Conservation (phyloP, 1,139 yeast species). For the Arxiozyma bovina region DNA sequence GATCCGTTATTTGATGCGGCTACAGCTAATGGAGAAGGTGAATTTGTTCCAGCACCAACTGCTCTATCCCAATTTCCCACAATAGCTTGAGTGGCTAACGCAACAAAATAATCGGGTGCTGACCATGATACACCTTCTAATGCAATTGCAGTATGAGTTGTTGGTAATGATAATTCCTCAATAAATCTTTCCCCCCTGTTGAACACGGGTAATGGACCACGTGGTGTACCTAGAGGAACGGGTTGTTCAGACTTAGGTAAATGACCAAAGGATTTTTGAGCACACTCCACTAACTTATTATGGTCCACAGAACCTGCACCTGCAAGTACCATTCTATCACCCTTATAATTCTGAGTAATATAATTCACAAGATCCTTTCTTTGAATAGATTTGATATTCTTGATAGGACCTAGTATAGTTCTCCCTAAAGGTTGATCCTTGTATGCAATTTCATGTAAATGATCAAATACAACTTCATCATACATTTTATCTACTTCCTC, state of each 20-base stretch:
- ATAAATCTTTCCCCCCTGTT: slow-evolving; percentile 80
- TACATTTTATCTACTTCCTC: slow-evolving; percentile 98
- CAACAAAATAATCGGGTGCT: slow-evolving; percentile 90
- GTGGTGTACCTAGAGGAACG: slow-evolving; percentile 63
- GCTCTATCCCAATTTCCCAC: slow-evolving; percentile 98
- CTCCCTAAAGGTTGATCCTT: slow-evolving; percentile 90
- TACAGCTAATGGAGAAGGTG: slow-evolving; percentile 71
- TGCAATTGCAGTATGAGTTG: slow-evolving; percentile 86
- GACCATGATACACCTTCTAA: slow-evolving; percentile 99
- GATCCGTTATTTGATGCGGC: slow-evolving; percentile 51
- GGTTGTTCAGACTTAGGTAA: slow-evolving; percentile 50
- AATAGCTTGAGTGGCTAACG: slow-evolving; percentile 91
- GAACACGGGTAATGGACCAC: slow-evolving; percentile 72
- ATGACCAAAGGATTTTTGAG: slow-evolving; percentile 67
- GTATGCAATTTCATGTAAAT: slow-evolving; percentile 86
- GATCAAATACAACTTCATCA: slow-evolving; percentile 96
- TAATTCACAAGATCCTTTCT: slow-evolving; percentile 69
- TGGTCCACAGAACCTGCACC: slow-evolving; percentile 95
- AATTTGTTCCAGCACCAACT: slow-evolving; percentile 61
- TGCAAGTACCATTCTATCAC: slow-evolving; percentile 94
- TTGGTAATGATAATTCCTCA: slow-evolving; percentile 75
- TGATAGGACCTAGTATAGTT: slow-evolving; percentile 93
- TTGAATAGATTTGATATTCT: slow-evolving; percentile 72
- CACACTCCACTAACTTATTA: slow-evolving; percentile 67
- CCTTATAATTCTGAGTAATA: slow-evolving; percentile 79